phyloP scores from a whole-genome alignment of 192 early-diverging fungal genomes.

The Gryganskiella cystojenkinii region DNA sequence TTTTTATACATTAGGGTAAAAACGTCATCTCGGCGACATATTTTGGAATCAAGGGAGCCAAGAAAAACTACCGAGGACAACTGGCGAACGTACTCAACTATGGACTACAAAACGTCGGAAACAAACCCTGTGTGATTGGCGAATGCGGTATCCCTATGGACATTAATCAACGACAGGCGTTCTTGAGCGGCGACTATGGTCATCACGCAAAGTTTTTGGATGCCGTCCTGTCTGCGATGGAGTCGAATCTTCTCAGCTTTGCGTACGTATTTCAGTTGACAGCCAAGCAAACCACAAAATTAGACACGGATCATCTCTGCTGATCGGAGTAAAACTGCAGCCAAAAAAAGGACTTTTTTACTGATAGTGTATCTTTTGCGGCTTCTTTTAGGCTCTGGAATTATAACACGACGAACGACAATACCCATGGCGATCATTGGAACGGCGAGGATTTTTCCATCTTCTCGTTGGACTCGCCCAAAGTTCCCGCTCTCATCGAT shows the following conservation, averaged over 20 bases:
- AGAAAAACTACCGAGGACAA: conserved; percentile 79
- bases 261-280: conserved; percentile 57
- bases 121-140: conserved; percentile 76
- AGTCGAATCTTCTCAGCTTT: conserved; percentile 80
- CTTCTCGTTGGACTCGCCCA: conserved; percentile 58
- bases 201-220: conserved; percentile 83
- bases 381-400: conserved; percentile 73
- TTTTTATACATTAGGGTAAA: conserved; percentile 75
- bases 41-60: conserved; percentile 82
- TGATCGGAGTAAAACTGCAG: no score
- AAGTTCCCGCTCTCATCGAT: not conserved
- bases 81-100: conserved; percentile 70
- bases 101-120: conserved; percentile 70
- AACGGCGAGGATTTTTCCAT: conserved; percentile 90
- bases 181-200: conserved; percentile 76
- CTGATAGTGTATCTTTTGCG: not conserved
- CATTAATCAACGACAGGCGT: conserved; percentile 79
- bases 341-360: no score
- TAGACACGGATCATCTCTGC: no score
- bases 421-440: conserved; percentile 85
- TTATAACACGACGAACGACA: conserved; percentile 85
- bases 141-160: conserved; percentile 92
- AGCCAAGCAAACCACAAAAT: no score
- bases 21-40: conserved; percentile 82
- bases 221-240: conserved; percentile 78